Percentiles rank a stretch among this genome's conserved stretches.
These are phyloP conservation scores for Draba incana DNA, from an alignment of 345 rosid genomes.

Conservation along the genomic window DNA sequence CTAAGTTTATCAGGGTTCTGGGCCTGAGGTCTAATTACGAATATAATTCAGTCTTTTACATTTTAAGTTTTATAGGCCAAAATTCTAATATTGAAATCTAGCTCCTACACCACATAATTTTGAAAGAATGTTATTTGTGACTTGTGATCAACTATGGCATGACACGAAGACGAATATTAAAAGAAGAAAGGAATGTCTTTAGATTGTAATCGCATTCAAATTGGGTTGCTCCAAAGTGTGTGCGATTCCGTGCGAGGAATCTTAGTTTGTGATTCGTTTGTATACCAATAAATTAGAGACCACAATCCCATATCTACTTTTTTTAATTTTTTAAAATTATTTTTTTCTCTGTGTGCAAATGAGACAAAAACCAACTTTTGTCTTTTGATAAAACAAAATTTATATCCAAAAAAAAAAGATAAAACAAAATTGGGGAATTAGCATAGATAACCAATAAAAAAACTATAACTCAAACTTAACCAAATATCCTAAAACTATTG, in stretches of 20 bases:
- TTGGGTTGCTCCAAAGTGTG: constrained; percentile 31
- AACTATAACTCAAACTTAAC: too few relatives aligned
- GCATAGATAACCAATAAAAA: too few relatives aligned
- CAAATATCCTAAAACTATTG: too few relatives aligned
- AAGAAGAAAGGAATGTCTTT: background rate
- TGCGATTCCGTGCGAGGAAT: constrained; percentile 25
- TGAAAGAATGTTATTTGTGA: too few relatives aligned
- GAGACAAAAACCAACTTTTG: constrained; percentile 18
- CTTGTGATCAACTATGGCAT: background rate
- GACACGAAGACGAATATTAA: constrained; percentile 3
- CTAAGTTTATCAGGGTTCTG: too few relatives aligned
- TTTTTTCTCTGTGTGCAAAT: constrained; percentile 17
- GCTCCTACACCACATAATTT: too few relatives aligned
- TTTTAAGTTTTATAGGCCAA: too few relatives aligned
- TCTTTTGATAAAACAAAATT: constrained; percentile 6
- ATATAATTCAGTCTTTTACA: too few relatives aligned
- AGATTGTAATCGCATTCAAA: constrained; percentile 27
- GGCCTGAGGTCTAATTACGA: too few relatives aligned
- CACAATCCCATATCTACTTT: background rate
- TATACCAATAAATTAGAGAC: background rate
- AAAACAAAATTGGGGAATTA: too few relatives aligned
- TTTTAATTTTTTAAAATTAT: background rate
- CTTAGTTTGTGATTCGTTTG: constrained; percentile 21
- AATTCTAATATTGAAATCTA: too few relatives aligned
- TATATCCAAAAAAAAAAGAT: too few relatives aligned